Base-by-base conservation (phyloP, 805 yeast genomes). In the Candida berthetii region DNA sequence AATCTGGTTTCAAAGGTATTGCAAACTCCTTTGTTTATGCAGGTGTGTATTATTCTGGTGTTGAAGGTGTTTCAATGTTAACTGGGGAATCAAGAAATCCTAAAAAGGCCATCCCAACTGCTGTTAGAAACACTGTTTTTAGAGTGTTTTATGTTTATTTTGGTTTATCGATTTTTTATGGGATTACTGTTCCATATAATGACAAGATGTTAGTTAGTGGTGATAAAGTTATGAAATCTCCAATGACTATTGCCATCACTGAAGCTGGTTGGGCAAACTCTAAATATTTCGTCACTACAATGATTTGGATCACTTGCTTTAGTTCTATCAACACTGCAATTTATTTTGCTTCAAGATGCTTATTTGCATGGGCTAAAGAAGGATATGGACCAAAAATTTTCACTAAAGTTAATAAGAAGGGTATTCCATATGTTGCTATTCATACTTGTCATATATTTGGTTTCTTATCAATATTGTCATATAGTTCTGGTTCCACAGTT, bases 31-130 rank as follows among this genome's bases (percentile, higher is more conserved):
- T 83, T 50, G 74, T 82, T 47, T 75, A 75, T 44, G 86, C 90
- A 18, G 84, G 85, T 27, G 82, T 82, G 62, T 82, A 87, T 31
- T 81, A 75, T 59, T 88, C 82, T 59, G 90, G 90, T 60, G 80
- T 83, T 42, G 93, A 84, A 60, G 71, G 82, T 58, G 79, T 82
- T 25, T 87, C 87, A 55, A 69, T 84, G 35, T 70, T 85, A n/a
- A 84, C 85, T 15, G 85, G 88, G 54, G 93, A 84, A 64, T 71
- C 83, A 31, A 69, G 72, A 29, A 79, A 80, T 57, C 87, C 89
- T 41, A 69, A 82, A 59, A 81, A 77, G 52, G 62, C 85, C 27
- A 81, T 83, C 41, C 89, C 90, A 40, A 69, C 72, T 39, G 88
- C 90, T 28, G 78, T 80, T 50, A 77, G 71, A 53, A 79, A 78